Evolutionary conservation across 371 early-diverging fungal species (phyloP).

Genomic region (Mortierella sp.): DNA sequence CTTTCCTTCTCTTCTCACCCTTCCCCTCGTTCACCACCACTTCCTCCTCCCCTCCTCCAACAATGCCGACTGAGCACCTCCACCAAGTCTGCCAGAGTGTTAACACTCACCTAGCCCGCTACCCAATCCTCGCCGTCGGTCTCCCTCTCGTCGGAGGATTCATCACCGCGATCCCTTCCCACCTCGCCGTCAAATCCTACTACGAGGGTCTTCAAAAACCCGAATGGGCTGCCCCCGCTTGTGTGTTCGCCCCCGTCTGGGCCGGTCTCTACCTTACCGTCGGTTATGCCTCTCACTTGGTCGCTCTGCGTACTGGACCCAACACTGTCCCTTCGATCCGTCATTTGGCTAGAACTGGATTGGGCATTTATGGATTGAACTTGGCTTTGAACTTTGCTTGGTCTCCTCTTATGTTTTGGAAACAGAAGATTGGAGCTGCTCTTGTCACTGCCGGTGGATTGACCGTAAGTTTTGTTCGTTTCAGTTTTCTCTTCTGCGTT

Average conservation of each 20-base stretch:
- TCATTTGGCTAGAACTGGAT: conserved; percentile 19
- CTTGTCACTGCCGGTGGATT: conserved; percentile 25
- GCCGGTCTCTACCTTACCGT: conserved; percentile 25
- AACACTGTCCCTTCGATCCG: conserved; percentile 33
- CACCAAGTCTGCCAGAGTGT: conserved; percentile 25
- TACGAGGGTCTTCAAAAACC: conserved; percentile 16
- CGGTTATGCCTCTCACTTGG: conserved; percentile 34
- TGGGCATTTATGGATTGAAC: conserved; percentile 28
- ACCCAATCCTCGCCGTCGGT: conserved; percentile 30
- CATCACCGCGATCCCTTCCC: conserved; percentile 19
- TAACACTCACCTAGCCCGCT: conserved; percentile 35
- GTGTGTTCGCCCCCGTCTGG: conserved; percentile 22
- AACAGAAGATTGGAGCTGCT: conserved; percentile 24
- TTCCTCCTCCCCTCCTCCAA: not conserved
- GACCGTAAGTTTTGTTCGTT: conserved; percentile 16
- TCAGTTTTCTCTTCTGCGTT: not conserved
- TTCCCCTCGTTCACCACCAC: not conserved
- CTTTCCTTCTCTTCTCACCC: not conserved
- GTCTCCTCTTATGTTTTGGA: conserved; percentile 32
- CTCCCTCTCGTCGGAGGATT: conserved; percentile 31
- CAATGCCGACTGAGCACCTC: not conserved
- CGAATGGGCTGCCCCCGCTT: conserved; percentile 23
- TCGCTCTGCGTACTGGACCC: conserved; percentile 32
- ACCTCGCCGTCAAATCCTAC: not conserved
- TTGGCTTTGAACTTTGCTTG: conserved; percentile 30